phyloP scores from a whole-genome alignment of 176 grass and related monocot genomes.

The Rhynchospora tenuis region DNA sequence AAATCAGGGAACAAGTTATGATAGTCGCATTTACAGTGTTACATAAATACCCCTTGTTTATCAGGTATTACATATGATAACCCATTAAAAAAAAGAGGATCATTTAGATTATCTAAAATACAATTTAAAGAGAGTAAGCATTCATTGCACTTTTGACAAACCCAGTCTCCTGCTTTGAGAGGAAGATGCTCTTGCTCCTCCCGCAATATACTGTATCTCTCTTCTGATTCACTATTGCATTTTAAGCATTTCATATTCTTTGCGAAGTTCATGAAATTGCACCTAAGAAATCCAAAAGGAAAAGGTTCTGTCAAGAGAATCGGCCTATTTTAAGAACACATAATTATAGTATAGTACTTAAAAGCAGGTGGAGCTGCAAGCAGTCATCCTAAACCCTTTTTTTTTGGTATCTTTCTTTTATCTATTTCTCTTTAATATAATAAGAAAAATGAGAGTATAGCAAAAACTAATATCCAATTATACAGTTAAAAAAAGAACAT shows the following conservation, averaged over 20 bases:
- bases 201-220: constrained; percentile 61
- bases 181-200: constrained; percentile 75
- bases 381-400: not conserved
- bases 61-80: not conserved
- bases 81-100: not conserved
- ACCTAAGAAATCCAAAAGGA: constrained; percentile 40
- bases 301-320: not conserved
- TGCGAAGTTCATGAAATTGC: constrained; percentile 90
- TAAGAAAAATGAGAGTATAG: not conserved
- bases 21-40: not conserved
- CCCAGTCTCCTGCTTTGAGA: constrained; percentile 95
- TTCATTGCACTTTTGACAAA: constrained; percentile 61
- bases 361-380: not conserved
- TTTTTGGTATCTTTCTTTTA: not conserved
- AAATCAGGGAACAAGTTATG: not conserved
- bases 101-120: not conserved
- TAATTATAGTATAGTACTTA: not conserved
- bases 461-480: not conserved
- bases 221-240: constrained; percentile 73
- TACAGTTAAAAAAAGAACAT: not conserved
- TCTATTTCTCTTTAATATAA: not conserved
- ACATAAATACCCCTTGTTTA: not conserved
- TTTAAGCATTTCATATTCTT: constrained; percentile 94
- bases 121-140: not conserved
- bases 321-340: not conserved